phyloP scores from a whole-genome alignment of 164 flowering plant genomes.

The Aristolochia fimbriata region DNA sequence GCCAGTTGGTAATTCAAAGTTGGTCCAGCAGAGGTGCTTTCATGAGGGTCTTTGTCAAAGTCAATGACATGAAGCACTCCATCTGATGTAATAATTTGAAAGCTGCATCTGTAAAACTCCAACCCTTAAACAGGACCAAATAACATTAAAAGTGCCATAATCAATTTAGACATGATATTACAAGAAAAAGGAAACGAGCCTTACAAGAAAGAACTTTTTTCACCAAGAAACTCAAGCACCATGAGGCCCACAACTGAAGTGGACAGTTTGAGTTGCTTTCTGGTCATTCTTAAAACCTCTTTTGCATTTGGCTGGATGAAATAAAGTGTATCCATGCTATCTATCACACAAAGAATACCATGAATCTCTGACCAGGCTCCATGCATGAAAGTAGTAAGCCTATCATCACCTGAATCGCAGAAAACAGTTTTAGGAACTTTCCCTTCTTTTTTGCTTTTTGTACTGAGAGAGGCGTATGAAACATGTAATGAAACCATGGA shows the following conservation, averaged over 20 bases:
- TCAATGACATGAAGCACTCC: slow-evolving; percentile 66
- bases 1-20: slow-evolving; percentile 18
- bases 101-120: slow-evolving; percentile 50
- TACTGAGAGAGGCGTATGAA: not conserved
- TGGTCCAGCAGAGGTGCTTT: slow-evolving; percentile 26
- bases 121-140: slow-evolving; percentile 5
- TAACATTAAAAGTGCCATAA: not conserved
- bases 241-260: slow-evolving; percentile 49
- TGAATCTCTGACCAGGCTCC: slow-evolving; percentile 88
- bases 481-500: not conserved
- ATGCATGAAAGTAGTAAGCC: slow-evolving; percentile 26
- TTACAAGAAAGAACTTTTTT: slow-evolving; percentile 52
- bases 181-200: slow-evolving; percentile 18
- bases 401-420: slow-evolving; percentile 33
- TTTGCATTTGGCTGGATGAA: slow-evolving; percentile 75
- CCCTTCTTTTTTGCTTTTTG: not conserved
- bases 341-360: slow-evolving; percentile 68
- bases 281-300: slow-evolving; percentile 47
- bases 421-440: not conserved
- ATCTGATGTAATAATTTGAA: slow-evolving; percentile 62
- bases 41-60: slow-evolving; percentile 45
- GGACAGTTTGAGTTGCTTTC: slow-evolving; percentile 41
- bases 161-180: not conserved
- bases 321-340: slow-evolving; percentile 48
- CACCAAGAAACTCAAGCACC: slow-evolving; percentile 29